Conservation (phyloP, 108 stramenopile species). For the Stephanodiscus triporus region DNA sequence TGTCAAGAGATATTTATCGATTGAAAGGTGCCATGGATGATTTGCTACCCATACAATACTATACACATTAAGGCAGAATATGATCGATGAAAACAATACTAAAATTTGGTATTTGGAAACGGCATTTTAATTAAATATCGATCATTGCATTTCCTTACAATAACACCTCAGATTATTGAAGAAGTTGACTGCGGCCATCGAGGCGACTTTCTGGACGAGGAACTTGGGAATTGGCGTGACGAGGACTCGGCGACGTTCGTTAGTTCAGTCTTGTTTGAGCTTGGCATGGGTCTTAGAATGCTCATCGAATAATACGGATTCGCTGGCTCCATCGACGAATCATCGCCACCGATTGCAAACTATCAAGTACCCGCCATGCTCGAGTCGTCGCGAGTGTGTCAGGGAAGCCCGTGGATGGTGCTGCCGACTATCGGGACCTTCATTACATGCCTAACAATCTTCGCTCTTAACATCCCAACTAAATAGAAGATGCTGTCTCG, state of each 20-base stretch:
- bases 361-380: conserved; percentile 24
- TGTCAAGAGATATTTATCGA: conserved; percentile 31
- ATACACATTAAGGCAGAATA: not conserved
- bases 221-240: conserved; percentile 30
- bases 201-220: conserved; percentile 29
- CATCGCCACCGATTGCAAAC: conserved; percentile 36
- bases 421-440: conserved; percentile 40
- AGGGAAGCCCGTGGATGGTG: conserved; percentile 17
- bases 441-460: conserved; percentile 37
- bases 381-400: conserved; percentile 33
- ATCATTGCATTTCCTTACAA: not conserved
- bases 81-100: not conserved
- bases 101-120: not conserved
- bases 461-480: no score
- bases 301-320: conserved; percentile 39
- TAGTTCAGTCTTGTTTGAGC: conserved; percentile 20
- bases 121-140: not conserved
- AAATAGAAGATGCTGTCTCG: no score
- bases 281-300: conserved; percentile 18
- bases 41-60: not conserved
- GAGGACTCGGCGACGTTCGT: conserved; percentile 32
- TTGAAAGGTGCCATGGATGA: not conserved
- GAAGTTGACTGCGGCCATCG: conserved; percentile 6
- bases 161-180: conserved; percentile 5
- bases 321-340: not conserved